Conservation (phyloP, 805 yeast genomes). For the Candida ulmi region DNA sequence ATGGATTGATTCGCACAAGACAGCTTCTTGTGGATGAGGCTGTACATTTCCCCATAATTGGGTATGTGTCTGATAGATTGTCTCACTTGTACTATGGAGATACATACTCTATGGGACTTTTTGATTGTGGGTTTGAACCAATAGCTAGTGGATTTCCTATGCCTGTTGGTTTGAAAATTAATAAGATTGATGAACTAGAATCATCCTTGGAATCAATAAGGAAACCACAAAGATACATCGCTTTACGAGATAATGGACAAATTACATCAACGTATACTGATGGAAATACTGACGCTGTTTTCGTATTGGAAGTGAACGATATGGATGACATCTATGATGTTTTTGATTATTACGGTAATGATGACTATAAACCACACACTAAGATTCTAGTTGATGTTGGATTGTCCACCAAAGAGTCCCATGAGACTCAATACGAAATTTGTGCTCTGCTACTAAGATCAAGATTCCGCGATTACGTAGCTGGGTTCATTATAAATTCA, state of each 20-base stretch:
- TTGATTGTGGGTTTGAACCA: conserved; percentile 38
- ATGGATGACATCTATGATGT: neutral
- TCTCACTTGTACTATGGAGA: conserved; percentile 48
- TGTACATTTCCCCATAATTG: conserved; percentile 38
- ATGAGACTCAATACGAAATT: neutral
- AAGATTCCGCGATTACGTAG: neutral
- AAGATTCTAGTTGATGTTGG: neutral
- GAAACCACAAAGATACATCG: conserved; percentile 14
- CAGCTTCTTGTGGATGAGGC: conserved; percentile 35
- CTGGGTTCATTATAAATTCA: neutral
- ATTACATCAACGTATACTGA: conserved; percentile 44
- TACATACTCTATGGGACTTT: conserved; percentile 38
- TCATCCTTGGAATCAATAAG: too few relatives aligned
- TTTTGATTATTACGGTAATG: too few relatives aligned
- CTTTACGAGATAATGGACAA: conserved; percentile 42
- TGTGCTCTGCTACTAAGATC: neutral
- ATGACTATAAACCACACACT: neutral
- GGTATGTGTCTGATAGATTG: conserved; percentile 40
- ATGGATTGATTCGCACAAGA: conserved; percentile 38
- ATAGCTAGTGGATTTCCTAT: conserved; percentile 33
- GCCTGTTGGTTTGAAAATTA: neutral
- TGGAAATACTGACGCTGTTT: conserved; percentile 45
- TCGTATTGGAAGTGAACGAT: conserved; percentile 16
- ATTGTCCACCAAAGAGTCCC: too few relatives aligned
- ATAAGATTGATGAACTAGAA: too few relatives aligned